These are phyloP conservation scores for Scutellaria minor DNA, from an alignment of 257 asterid species.

Conservation along the genomic window DNA sequence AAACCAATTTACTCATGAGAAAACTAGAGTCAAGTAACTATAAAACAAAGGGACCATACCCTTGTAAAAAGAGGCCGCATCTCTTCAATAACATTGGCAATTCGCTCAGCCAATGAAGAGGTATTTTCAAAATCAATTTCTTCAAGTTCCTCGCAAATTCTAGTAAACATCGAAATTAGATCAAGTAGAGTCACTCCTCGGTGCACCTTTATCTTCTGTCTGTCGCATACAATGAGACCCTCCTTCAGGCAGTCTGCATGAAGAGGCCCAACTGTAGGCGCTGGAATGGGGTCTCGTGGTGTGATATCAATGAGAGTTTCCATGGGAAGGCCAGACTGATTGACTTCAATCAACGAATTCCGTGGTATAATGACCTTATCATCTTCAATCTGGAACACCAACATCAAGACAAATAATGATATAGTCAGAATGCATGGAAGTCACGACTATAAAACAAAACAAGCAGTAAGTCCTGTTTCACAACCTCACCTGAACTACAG, in stretches of 20 bases:
- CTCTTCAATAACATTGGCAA: conserved; percentile 77
- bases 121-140: conserved; percentile 78
- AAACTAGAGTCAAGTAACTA: conserved; percentile 14
- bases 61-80: conserved; percentile 82
- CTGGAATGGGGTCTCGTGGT: conserved; percentile 84
- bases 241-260: conserved; percentile 72
- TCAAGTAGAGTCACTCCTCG: conserved; percentile 56
- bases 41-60: conserved; percentile 58
- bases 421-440: conserved; percentile 28
- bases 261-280: conserved; percentile 86
- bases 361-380: conserved; percentile 83
- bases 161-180: conserved; percentile 33
- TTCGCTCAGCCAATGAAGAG: conserved; percentile 74
- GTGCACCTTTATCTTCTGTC: conserved; percentile 77
- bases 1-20: conserved; percentile 21
- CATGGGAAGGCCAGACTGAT: conserved; percentile 99
- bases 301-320: conserved; percentile 96
- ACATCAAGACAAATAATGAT: conserved; percentile 22
- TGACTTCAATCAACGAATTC: conserved; percentile 93
- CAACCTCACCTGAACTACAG: conserved; percentile 42
- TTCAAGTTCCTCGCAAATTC: conserved; percentile 92
- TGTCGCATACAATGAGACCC: conserved; percentile 89
- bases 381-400: conserved; percentile 75
- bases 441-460: conserved; percentile 7
- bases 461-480: conserved; percentile 28